Percentiles rank a stretch among this genome's conserved stretches.
Conservation (phyloP, 2,329 filamentous ascomycete genomes). For the Rhexocercosporidium sp. region DNA sequence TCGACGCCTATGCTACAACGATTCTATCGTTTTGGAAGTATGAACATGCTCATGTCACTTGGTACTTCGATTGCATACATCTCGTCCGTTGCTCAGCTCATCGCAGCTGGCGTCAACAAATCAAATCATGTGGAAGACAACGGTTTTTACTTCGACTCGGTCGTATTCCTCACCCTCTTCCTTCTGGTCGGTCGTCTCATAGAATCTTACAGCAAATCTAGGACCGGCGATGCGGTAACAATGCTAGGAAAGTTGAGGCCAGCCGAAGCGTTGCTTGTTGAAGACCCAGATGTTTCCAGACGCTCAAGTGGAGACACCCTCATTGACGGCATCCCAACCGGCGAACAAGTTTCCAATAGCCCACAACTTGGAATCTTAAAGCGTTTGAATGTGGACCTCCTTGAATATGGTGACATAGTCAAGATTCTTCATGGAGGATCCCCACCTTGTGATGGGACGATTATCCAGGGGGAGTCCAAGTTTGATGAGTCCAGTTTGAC, state of each 20-base stretch:
- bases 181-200: conserved; percentile 76
- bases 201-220: conserved; percentile 91
- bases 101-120: conserved; percentile 57
- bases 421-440: conserved; percentile 79
- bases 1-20: conserved; percentile 73
- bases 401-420: conserved; percentile 76
- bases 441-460: conserved; percentile 79
- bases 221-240: conserved; percentile 84
- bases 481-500: conserved; percentile 95
- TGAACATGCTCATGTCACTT: conserved; percentile 92
- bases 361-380: conserved; percentile 21
- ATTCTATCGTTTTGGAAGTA: conserved; percentile 93
- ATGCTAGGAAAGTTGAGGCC: conserved; percentile 80
- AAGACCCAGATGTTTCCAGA: conserved; percentile 32
- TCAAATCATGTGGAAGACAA: conserved; percentile 49
- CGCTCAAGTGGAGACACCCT: conserved; percentile 9
- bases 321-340: conserved; percentile 13
- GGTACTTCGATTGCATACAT: conserved; percentile 89
- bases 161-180: conserved; percentile 90
- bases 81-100: conserved; percentile 79
- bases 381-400: conserved; percentile 54
- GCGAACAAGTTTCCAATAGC: conserved; percentile 5
- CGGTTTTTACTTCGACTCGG: conserved; percentile 85
- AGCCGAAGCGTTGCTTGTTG: conserved; percentile 74
- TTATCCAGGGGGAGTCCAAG: conserved; percentile 65